phyloP scores from a whole-genome alignment of 2,329 filamentous ascomycete genomes.

The Grosmannia huntii region DNA sequence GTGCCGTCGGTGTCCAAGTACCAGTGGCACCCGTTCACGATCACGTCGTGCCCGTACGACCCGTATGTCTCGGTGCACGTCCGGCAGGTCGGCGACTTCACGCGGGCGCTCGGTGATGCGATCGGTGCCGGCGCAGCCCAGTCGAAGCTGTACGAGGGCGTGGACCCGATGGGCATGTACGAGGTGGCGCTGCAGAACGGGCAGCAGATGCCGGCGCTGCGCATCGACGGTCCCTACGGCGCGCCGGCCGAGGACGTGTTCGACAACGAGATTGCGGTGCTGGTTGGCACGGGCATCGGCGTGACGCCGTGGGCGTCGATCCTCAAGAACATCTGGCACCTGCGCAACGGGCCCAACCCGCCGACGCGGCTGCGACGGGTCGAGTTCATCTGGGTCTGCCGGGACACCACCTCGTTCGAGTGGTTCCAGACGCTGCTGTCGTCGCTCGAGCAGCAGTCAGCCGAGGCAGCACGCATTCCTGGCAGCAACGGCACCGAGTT shows the following conservation, averaged over 20 bases:
- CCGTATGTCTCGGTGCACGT: slow-evolving; percentile 91
- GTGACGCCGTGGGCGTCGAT: slow-evolving; percentile 81
- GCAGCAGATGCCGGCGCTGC: slow-evolving; percentile 77
- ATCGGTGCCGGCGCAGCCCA: slow-evolving; percentile 85
- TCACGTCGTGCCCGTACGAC: slow-evolving; percentile 94
- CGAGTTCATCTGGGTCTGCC: slow-evolving; percentile 98
- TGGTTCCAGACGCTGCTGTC: slow-evolving; percentile 96
- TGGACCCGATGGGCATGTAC: slow-evolving; percentile 94
- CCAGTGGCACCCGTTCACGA: slow-evolving; percentile 98
- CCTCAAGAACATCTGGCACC: slow-evolving; percentile 96
- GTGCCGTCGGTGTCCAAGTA: slow-evolving; percentile 76
- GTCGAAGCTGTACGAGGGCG: slow-evolving; percentile 75
- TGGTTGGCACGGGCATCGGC: slow-evolving; percentile 77
- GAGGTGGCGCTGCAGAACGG: slow-evolving; percentile 91
- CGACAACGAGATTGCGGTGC: slow-evolving; percentile 75
- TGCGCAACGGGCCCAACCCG: slow-evolving; percentile 80
- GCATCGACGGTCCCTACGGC: slow-evolving; percentile 91
- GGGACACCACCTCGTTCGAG: slow-evolving; percentile 88
- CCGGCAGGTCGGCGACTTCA: slow-evolving; percentile 94
- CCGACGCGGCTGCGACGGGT: slow-evolving; percentile 82
- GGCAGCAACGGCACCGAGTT: slow-evolving; percentile 67
- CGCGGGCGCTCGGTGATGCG: slow-evolving; percentile 80
- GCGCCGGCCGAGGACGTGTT: slow-evolving; percentile 97
- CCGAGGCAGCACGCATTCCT: slow-evolving; percentile 52
- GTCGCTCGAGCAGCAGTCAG: slow-evolving; percentile 77